A percentile compares a stretch with the other conserved stretches of the same genome.
Evolutionary conservation across 306 rosid genomes (phyloP).

Genomic region (Pueraria montana): DNA sequence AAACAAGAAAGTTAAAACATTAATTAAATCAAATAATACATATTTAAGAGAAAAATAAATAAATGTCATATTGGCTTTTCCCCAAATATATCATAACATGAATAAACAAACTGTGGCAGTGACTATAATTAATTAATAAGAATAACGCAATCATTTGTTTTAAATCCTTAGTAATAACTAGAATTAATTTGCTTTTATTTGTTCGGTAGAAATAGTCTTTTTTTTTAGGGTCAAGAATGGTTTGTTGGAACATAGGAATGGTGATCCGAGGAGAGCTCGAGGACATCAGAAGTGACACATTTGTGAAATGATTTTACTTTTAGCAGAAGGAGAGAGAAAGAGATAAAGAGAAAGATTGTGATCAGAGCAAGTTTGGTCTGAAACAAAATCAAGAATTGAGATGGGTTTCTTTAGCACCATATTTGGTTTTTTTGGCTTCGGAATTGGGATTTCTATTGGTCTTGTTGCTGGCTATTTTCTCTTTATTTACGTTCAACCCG

Average conservation of each 20-base stretch:
- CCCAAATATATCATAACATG: too few species aligned
- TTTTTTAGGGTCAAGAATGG: neutral
- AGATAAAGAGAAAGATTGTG: neutral
- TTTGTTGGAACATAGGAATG: neutral
- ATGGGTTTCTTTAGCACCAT: slow-evolving; percentile 87
- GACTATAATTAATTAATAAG: neutral
- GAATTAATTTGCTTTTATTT: neutral
- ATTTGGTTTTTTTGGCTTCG: slow-evolving; percentile 82
- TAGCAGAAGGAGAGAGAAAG: neutral
- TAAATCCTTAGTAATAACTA: neutral
- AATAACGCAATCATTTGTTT: neutral
- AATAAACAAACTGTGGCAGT: too few species aligned
- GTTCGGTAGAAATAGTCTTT: neutral
- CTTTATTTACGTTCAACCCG: slow-evolving; percentile 75
- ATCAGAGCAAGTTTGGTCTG: neutral
- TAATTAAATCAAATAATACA: too few species aligned
- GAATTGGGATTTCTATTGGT: slow-evolving; percentile 82
- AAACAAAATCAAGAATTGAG: slow-evolving; percentile 32
- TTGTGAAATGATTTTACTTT: slow-evolving; percentile 34
- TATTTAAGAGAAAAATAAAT: too few species aligned
- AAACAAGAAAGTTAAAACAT: too few species aligned
- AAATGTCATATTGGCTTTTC: too few species aligned
- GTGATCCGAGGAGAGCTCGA: slow-evolving; percentile 55
- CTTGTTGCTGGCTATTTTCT: slow-evolving; percentile 82
- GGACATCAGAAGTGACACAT: slow-evolving; percentile 33